phyloP scores from a whole-genome alignment of 345 rosid genomes.

The Aquilaria yunnanensis region DNA sequence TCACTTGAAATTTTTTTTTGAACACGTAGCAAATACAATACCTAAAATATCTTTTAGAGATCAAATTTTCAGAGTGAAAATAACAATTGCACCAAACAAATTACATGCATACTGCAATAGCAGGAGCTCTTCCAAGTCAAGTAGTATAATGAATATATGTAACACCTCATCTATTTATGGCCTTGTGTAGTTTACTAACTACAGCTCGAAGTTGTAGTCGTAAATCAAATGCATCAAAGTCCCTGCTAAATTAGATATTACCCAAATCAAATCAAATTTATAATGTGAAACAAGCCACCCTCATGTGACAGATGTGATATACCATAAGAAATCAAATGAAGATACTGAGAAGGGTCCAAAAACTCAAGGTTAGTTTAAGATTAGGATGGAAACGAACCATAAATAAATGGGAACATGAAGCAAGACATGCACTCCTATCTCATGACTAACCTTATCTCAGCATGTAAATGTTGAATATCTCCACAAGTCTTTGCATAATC shows the following conservation, averaged over 20 bases:
- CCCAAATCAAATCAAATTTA: neutral
- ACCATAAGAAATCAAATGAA: conserved; percentile 1
- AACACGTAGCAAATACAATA: neutral
- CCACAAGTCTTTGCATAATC: conserved; percentile 49
- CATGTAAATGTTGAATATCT: conserved; percentile 77
- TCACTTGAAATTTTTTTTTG: no score
- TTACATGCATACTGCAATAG: conserved; percentile 57
- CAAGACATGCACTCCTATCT: conserved; percentile 7
- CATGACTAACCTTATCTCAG: conserved; percentile 63
- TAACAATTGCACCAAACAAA: conserved; percentile 12
- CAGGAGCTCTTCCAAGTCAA: conserved; percentile 98
- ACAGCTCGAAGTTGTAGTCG: conserved; percentile 93
- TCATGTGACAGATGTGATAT: no score
- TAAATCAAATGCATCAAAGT: conserved; percentile 90
- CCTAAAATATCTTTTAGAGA: neutral
- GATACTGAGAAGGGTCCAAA: no score
- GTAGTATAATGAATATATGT: conserved; percentile 96
- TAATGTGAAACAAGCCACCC: no score
- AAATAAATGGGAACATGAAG: neutral
- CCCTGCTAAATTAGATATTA: conserved; percentile 48
- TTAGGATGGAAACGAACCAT: no score
- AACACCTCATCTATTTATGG: conserved; percentile 68
- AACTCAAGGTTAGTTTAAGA: no score
- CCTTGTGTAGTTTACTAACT: conserved; percentile 57
- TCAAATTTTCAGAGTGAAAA: neutral